These are phyloP conservation scores for Psilocybe sp. DNA, from an alignment of 768 basidiomycete species.

Conservation along the genomic window DNA sequence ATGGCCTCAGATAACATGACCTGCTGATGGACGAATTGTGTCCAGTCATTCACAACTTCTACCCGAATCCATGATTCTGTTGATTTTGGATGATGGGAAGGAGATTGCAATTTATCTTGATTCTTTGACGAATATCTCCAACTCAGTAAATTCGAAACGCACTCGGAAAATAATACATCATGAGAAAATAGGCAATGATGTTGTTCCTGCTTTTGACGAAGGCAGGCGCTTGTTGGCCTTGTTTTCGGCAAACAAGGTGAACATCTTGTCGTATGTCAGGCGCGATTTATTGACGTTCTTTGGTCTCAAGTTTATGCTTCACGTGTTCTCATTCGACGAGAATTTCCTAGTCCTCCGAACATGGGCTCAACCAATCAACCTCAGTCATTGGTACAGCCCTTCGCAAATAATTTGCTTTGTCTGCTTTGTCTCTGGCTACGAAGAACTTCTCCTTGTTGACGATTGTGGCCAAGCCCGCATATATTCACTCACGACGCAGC, in stretches of 20 bases:
- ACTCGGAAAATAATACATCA: slow-evolving; percentile 32
- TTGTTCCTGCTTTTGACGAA: slow-evolving; percentile 52
- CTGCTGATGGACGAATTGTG: too few relatives aligned
- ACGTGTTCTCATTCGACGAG: slow-evolving; percentile 50
- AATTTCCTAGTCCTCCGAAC: slow-evolving; percentile 36
- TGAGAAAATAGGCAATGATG: slow-evolving; percentile 44
- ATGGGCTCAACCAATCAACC: slow-evolving; percentile 36
- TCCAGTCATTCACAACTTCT: slow-evolving; percentile 33
- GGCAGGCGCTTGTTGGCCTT: slow-evolving; percentile 44
- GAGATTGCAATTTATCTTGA: slow-evolving; percentile 42
- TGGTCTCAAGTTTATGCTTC: slow-evolving; percentile 28
- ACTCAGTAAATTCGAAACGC: slow-evolving; percentile 22
- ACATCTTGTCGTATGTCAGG: not conserved
- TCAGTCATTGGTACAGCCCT: slow-evolving; percentile 40
- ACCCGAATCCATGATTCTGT: slow-evolving; percentile 34
- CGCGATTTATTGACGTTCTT: too few relatives aligned
- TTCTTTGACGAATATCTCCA: slow-evolving; percentile 21
- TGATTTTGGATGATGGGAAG: slow-evolving; percentile 34
- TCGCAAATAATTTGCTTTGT: slow-evolving; percentile 20
- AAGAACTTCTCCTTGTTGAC: slow-evolving; percentile 54
- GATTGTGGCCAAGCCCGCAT: slow-evolving; percentile 38
- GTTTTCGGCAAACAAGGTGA: slow-evolving; percentile 40
- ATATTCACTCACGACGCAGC: slow-evolving; percentile 52
- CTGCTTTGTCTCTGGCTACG: slow-evolving; percentile 44
- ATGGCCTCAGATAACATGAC: too few relatives aligned